These are phyloP conservation scores for Paragyromitra xinjiangensis DNA, from an alignment of 495 filamentous ascomycete genomes.

Conservation along the genomic window DNA sequence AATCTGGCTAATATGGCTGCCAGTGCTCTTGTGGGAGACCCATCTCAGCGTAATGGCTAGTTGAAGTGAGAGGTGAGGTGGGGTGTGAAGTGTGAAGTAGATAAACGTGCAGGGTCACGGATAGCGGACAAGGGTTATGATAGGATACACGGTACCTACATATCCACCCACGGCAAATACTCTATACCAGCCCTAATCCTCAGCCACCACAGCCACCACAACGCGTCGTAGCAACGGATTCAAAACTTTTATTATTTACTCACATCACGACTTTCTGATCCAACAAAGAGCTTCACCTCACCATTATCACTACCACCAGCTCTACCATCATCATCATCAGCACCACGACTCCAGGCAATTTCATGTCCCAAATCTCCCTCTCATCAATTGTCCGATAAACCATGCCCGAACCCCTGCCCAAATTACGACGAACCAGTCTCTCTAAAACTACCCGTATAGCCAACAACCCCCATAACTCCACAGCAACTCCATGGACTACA, in stretches of 20 bases:
- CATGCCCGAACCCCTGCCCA: conserved; percentile 39
- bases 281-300: neutral
- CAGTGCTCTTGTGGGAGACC: too few relatives aligned
- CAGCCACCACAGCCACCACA: neutral
- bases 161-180: too few relatives aligned
- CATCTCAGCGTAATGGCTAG: too few relatives aligned
- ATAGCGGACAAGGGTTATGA: too few relatives aligned
- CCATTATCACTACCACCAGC: neutral
- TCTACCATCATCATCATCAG: neutral
- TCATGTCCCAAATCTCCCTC: neutral
- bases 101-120: too few relatives aligned
- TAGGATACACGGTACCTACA: too few relatives aligned
- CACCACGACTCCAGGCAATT: neutral
- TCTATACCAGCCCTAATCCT: too few relatives aligned
- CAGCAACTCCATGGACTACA: conserved; percentile 56
- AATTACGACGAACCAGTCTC: conserved; percentile 24
- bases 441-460: conserved; percentile 11
- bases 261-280: neutral
- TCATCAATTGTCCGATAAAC: conserved; percentile 2
- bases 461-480: neutral
- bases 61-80: too few relatives aligned
- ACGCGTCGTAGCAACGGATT: conserved; percentile 11
- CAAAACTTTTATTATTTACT: neutral
- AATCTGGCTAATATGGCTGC: too few relatives aligned
- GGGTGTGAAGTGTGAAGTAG: too few relatives aligned